These are phyloP conservation scores for Teunomyces panamensis DNA, from an alignment of 805 yeast genomes.

Conservation along the genomic window DNA sequence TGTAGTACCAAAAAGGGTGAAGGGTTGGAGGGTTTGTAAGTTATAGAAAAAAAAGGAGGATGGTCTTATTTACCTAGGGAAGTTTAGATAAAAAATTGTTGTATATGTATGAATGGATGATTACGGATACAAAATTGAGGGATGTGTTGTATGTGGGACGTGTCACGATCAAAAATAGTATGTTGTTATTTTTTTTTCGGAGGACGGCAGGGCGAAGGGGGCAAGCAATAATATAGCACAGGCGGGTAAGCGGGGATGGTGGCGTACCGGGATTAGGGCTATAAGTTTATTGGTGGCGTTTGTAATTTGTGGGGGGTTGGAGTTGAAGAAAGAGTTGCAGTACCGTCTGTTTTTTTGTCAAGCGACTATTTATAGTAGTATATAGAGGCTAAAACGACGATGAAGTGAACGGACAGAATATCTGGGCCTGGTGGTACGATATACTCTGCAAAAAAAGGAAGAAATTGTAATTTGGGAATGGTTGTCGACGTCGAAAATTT, in stretches of 20 bases:
- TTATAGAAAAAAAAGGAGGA: slow-evolving; percentile 1
- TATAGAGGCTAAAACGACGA: not conserved
- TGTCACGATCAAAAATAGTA: slow-evolving; percentile 1
- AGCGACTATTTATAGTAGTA: not conserved
- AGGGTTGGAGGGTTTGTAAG: not conserved
- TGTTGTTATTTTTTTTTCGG: not conserved
- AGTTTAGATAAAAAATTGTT: not conserved
- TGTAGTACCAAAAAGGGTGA: too few species aligned
- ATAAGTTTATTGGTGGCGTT: not conserved
- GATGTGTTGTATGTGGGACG: slow-evolving; percentile 3
- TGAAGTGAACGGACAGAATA: not conserved
- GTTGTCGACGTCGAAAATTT: not conserved
- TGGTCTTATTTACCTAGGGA: not conserved
- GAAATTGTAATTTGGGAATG: not conserved
- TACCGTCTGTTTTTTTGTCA: not conserved
- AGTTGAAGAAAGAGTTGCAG: not conserved
- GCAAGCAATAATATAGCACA: slow-evolving; percentile 4
- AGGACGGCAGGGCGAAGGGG: slow-evolving; percentile 3
- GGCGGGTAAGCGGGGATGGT: slow-evolving; percentile 4
- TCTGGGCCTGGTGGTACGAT: not conserved
- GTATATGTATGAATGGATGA: slow-evolving; percentile 3
- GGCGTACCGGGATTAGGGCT: slow-evolving; percentile 1
- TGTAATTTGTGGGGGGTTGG: not conserved
- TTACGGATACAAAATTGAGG: slow-evolving; percentile 4
- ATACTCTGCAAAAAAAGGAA: not conserved